Evolutionary conservation across 495 filamentous ascomycete species (phyloP).

Genomic region (Penicillium coprophilum): DNA sequence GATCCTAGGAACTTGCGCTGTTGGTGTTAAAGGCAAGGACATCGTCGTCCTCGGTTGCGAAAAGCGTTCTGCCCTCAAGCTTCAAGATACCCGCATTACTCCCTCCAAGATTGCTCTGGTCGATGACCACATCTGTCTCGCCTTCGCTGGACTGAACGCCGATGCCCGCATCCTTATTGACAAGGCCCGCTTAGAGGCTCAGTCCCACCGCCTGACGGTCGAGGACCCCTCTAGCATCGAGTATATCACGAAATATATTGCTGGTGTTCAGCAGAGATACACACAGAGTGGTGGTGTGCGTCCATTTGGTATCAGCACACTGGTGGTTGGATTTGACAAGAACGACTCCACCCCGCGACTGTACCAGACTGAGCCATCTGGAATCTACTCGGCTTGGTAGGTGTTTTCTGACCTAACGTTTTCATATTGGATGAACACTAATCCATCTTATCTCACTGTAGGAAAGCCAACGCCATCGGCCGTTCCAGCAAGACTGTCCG

Average conservation of each 20-base stretch:
- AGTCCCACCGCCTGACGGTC: conserved; percentile 96
- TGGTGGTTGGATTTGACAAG: conserved; percentile 96
- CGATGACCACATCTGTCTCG: conserved; percentile 93
- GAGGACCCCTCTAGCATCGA: conserved; percentile 97
- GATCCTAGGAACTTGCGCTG: conserved; percentile 83
- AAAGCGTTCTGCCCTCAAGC: conserved; percentile 97
- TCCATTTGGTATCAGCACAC: conserved; percentile 95
- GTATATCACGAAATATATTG: conserved; percentile 98
- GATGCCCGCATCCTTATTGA: conserved; percentile 97
- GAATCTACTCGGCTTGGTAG: conserved; percentile 97
- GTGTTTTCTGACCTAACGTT: conserved; percentile 20
- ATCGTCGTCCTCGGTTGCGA: conserved; percentile 97
- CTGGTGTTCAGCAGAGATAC: conserved; percentile 96
- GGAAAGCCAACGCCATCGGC: conserved; percentile 99
- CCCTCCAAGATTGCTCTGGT: conserved; percentile 95
- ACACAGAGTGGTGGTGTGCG: conserved; percentile 97
- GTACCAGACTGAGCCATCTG: conserved; percentile 97
- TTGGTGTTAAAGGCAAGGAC: conserved; percentile 92
- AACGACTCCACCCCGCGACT: conserved; percentile 80
- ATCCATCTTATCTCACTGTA: conserved; percentile 33
- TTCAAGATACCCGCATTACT: conserved; percentile 98
- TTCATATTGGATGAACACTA: conserved; percentile 8
- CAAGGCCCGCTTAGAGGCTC: conserved; percentile 94
- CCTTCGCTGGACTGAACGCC: conserved; percentile 95
- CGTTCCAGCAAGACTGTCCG: conserved; percentile 97